A percentile compares a stretch with the other conserved stretches of the same genome.
Conservation (phyloP, 225 moss, liverwort and hornwort species). For the Pseudisothecium myosuroides region DNA sequence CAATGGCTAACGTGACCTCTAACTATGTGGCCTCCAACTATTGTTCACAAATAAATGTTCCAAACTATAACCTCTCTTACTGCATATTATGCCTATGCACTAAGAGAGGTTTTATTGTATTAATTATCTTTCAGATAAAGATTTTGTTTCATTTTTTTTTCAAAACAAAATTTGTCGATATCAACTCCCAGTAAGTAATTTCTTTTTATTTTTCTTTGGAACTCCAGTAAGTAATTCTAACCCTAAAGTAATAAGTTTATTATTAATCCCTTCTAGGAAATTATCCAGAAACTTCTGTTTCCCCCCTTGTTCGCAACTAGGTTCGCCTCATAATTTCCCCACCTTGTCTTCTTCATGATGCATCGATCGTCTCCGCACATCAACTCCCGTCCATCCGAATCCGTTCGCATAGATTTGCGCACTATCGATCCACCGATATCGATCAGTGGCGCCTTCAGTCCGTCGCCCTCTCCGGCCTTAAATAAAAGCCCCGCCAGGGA, state of each 20-base stretch:
- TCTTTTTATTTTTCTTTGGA: too few species aligned
- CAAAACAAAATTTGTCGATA: neutral
- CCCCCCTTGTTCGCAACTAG: neutral
- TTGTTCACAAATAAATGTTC: too few species aligned
- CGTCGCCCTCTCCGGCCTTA: neutral
- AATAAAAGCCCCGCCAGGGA: neutral
- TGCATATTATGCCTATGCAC: too few species aligned
- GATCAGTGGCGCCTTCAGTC: neutral
- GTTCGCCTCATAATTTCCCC: neutral
- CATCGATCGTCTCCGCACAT: neutral
- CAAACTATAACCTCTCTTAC: too few species aligned
- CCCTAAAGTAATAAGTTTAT: neutral
- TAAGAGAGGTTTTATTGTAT: too few species aligned
- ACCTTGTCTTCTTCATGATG: neutral
- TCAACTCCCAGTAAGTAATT: too few species aligned
- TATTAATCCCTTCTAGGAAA: too few species aligned
- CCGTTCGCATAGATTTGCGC: neutral
- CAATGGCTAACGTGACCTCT: too few species aligned
- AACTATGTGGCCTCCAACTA: too few species aligned
- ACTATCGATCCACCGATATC: too few species aligned
- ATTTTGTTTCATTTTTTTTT: neutral
- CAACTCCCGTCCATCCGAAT: neutral
- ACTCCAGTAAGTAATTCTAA: neutral
- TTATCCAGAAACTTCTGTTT: neutral
- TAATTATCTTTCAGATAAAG: neutral